phyloP scores from a whole-genome alignment of 352 stramenopile species.

The Phytophthora macrochlamydospora region DNA sequence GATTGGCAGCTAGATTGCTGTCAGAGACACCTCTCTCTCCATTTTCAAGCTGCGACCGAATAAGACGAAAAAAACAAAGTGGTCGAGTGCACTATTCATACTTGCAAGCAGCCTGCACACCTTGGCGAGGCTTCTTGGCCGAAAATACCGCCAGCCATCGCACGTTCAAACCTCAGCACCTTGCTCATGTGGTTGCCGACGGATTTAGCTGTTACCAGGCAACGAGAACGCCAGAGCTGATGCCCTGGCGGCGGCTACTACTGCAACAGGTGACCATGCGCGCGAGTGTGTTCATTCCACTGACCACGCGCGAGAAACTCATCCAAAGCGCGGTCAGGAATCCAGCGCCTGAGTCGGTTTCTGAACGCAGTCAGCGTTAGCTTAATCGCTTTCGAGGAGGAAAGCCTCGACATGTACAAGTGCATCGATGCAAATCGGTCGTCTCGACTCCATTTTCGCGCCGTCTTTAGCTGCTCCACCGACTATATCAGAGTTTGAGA shows the following conservation, averaged over 20 bases:
- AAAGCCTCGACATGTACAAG: no score
- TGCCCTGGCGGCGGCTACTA: neutral
- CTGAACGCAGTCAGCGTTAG: constrained; percentile 15
- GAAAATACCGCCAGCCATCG: constrained; percentile 10
- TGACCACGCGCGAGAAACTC: constrained; percentile 1
- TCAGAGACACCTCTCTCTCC: constrained; percentile 14
- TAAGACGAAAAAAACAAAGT: constrained; percentile 15
- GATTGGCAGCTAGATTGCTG: constrained; percentile 27
- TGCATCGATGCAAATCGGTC: neutral
- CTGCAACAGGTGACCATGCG: neutral
- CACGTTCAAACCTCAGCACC: constrained; percentile 12
- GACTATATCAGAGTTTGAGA: constrained; percentile 54
- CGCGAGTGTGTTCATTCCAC: neutral
- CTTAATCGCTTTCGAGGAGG: no score
- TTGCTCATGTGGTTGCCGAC: constrained; percentile 4
- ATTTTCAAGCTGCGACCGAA: constrained; percentile 15
- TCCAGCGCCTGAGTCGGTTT: constrained; percentile 22
- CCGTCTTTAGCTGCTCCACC: constrained; percentile 9
- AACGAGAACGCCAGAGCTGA: neutral
- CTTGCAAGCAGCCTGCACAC: neutral
- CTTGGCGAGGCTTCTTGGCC: constrained; percentile 8
- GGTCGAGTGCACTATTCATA: constrained; percentile 25
- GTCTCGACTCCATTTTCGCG: constrained; percentile 11
- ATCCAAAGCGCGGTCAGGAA: neutral
- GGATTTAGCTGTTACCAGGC: constrained; percentile 7